These are phyloP conservation scores for Cornus florida DNA, from an alignment of 148 eudicot species.

Conservation along the genomic window DNA sequence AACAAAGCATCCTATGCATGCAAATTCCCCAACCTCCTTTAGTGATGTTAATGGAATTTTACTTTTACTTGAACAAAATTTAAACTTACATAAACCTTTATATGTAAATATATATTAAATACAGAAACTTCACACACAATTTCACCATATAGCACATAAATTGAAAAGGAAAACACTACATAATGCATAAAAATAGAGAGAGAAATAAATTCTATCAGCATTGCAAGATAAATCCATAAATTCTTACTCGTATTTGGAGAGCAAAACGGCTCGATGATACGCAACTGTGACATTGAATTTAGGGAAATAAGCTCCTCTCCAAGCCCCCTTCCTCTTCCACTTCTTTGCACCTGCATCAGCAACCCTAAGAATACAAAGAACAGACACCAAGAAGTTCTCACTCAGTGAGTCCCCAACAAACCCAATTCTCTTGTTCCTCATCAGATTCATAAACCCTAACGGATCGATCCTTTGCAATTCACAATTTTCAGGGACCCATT, in stretches of 20 bases:
- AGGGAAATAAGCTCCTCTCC: conserved; percentile 92
- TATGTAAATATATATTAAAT: no score
- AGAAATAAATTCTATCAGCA: neutral
- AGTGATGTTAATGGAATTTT: no score
- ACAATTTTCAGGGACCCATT: conserved; percentile 78
- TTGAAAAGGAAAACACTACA: neutral
- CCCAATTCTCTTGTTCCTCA: conserved; percentile 80
- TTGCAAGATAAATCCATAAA: neutral
- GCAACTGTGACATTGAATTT: conserved; percentile 76
- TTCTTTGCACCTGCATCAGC: conserved; percentile 75
- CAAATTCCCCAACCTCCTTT: no score
- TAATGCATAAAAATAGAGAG: neutral
- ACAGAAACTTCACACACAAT: neutral
- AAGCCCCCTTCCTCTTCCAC: conserved; percentile 90
- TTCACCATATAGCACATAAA: neutral
- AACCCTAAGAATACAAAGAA: conserved; percentile 66
- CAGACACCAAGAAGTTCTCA: conserved; percentile 72
- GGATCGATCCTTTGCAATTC: conserved; percentile 62
- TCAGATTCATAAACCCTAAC: conserved; percentile 51
- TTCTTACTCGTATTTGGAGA: conserved; percentile 72
- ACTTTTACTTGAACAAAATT: neutral
- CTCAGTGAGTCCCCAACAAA: conserved; percentile 92
- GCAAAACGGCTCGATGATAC: conserved; percentile 93
- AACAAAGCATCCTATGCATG: neutral
- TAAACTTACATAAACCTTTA: neutral